phyloP scores from a whole-genome alignment of 163 green algal genomes.

The Scenedesmus sp. region DNA sequence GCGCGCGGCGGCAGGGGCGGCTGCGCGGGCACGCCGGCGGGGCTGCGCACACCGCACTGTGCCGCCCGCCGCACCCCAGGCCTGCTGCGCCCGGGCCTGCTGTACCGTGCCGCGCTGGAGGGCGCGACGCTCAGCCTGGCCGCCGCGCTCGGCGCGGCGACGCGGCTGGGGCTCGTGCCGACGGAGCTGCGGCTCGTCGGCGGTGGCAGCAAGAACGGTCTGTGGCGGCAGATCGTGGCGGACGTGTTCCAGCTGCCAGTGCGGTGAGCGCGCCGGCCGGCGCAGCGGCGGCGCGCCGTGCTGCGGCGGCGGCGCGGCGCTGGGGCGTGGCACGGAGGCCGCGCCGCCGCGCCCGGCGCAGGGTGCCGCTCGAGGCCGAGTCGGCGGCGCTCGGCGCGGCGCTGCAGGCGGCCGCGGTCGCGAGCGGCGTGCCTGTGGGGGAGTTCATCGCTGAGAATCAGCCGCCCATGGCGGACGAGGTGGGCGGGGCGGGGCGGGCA shows the following conservation, averaged over 20 bases:
- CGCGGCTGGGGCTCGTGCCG: conserved; percentile 49
- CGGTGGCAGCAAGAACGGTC: conserved; percentile 78
- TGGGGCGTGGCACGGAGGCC: no score
- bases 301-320: no score
- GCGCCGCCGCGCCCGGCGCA: no score
- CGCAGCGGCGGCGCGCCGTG: no score
- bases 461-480: conserved; percentile 58
- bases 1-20: background rate
- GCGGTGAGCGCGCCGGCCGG: conserved; percentile 34
- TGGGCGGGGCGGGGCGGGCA: conserved; percentile 30
- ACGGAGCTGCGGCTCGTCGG: conserved; percentile 85
- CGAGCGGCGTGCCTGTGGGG: conserved; percentile 27
- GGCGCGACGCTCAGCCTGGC: conserved; percentile 81
- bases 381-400: conserved; percentile 86
- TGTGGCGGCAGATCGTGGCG: conserved; percentile 89
- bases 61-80: conserved; percentile 48
- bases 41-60: background rate
- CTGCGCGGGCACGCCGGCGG: background rate
- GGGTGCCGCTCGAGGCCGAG: conserved; percentile 80
- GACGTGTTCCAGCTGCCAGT: conserved; percentile 75
- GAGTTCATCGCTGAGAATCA: conserved; percentile 58
- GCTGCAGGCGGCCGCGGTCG: conserved; percentile 77
- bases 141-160: conserved; percentile 52
- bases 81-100: conserved; percentile 69
- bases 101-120: conserved; percentile 51